Conservation (phyloP, 2,329 filamentous ascomycete species). For the Penicillium rolfsii region DNA sequence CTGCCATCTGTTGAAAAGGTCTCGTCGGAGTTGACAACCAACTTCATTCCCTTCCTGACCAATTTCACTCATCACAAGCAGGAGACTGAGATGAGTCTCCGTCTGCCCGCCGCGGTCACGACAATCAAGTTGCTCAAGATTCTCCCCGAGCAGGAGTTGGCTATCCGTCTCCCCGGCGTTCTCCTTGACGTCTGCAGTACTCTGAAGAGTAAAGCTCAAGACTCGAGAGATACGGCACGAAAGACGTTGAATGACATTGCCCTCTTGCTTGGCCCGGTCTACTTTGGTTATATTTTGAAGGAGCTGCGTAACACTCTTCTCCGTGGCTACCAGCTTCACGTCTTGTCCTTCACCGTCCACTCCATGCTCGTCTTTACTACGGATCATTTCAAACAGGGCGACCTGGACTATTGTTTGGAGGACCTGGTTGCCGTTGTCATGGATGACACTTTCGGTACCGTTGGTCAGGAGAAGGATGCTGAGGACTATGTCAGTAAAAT, state of each 20-base stretch:
- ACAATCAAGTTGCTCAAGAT: constrained; percentile 84
- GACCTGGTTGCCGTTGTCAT: constrained; percentile 83
- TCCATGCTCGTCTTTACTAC: constrained; percentile 79
- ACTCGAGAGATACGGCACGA: constrained; percentile 86
- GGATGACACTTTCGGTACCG: constrained; percentile 94
- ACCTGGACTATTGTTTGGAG: constrained; percentile 83
- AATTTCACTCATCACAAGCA: constrained; percentile 91
- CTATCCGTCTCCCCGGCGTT: constrained; percentile 75
- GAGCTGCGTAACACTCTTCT: constrained; percentile 82
- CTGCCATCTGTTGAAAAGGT: constrained; percentile 71
- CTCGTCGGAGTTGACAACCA: constrained; percentile 69
- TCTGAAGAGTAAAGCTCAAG: constrained; percentile 82
- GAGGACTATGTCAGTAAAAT: constrained; percentile 93
- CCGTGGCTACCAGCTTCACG: constrained; percentile 89
- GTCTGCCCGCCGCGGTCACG: constrained; percentile 86
- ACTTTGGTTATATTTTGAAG: constrained; percentile 90
- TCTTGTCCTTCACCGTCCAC: constrained; percentile 93
- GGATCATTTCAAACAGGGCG: constrained; percentile 74
- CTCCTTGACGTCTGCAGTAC: constrained; percentile 93
- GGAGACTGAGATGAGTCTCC: constrained; percentile 88
- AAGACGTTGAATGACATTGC: constrained; percentile 86
- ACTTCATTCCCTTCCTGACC: constrained; percentile 78
- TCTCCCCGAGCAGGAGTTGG: constrained; percentile 72
- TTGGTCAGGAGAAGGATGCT: constrained; percentile 94
- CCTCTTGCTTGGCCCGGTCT: constrained; percentile 75